These are phyloP conservation scores for Secale cereale DNA, from an alignment of 176 grass and related monocot genomes.

Conservation along the genomic window DNA sequence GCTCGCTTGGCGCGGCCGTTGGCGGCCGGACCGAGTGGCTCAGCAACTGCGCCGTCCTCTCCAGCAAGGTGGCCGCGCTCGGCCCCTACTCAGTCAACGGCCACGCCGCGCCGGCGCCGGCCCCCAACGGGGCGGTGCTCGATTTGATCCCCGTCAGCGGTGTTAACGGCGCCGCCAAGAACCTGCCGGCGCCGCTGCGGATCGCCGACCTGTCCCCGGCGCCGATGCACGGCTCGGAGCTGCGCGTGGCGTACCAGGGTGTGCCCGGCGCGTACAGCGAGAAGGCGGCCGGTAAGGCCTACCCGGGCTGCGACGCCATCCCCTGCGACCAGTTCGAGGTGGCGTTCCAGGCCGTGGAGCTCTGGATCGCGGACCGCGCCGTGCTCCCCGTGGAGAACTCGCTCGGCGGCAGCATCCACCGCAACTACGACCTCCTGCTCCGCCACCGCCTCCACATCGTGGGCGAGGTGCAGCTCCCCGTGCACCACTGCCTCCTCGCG, in stretches of 20 bases:
- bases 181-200: conserved; percentile 56
- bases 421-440: conserved; percentile 97
- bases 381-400: conserved; percentile 95
- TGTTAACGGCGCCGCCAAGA: background rate
- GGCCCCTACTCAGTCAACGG: conserved; percentile 23
- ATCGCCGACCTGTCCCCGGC: conserved; percentile 79
- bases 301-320: conserved; percentile 72
- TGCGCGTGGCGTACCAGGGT: conserved; percentile 95
- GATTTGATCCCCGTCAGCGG: conserved; percentile 40
- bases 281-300: conserved; percentile 89
- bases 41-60: conserved; percentile 87
- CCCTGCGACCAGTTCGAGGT: conserved; percentile 99
- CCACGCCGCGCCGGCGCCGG: background rate
- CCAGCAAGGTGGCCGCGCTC: conserved; percentile 64
- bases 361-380: conserved; percentile 92
- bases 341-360: conserved; percentile 87
- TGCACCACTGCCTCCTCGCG: conserved; percentile 92
- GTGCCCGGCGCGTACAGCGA: conserved; percentile 93
- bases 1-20: conserved; percentile 46
- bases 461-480: conserved; percentile 89
- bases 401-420: conserved; percentile 94
- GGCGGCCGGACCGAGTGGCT: conserved; percentile 67
- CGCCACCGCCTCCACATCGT: conserved; percentile 96
- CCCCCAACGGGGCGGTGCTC: conserved; percentile 12
- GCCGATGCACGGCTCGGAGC: conserved; percentile 80